These are phyloP conservation scores for Fomitopsis pulvina DNA, from an alignment of 768 basidiomycete species.

Conservation along the genomic window DNA sequence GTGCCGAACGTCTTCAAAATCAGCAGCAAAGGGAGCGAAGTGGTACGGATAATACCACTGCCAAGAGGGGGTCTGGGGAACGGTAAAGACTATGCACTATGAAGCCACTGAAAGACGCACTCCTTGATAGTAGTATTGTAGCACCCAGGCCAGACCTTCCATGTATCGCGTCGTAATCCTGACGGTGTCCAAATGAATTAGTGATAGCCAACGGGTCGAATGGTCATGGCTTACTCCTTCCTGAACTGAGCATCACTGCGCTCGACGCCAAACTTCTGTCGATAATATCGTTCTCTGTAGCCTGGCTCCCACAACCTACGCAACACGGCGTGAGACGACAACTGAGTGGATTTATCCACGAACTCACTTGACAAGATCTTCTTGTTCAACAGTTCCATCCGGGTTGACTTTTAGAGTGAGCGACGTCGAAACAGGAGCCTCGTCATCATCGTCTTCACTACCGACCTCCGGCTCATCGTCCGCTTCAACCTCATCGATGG, in stretches of 20 bases:
- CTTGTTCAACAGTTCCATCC: conserved; percentile 92
- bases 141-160: conserved; percentile 93
- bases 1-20: conserved; percentile 74
- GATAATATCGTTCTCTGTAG: conserved; percentile 92
- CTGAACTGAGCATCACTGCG: conserved; percentile 65
- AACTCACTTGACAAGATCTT: conserved; percentile 84
- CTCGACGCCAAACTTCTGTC: conserved; percentile 83
- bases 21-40: conserved; percentile 96
- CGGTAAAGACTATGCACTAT: conserved; percentile 4
- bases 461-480: conserved; percentile 22
- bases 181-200: background rate
- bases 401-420: conserved; percentile 71
- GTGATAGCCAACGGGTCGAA: background rate
- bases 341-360: background rate
- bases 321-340: background rate
- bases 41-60: conserved; percentile 99
- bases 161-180: conserved; percentile 83
- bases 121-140: conserved; percentile 98
- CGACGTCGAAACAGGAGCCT: conserved; percentile 40
- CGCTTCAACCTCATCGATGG: conserved; percentile 35
- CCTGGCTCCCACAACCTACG: conserved; percentile 91
- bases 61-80: conserved; percentile 77
- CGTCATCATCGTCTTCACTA: conserved; percentile 38
- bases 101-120: conserved; percentile 38
- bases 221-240: conserved; percentile 49